phyloP scores from a whole-genome alignment of 225 moss, liverwort and hornwort genomes.

The Pleurozium schreberi region DNA sequence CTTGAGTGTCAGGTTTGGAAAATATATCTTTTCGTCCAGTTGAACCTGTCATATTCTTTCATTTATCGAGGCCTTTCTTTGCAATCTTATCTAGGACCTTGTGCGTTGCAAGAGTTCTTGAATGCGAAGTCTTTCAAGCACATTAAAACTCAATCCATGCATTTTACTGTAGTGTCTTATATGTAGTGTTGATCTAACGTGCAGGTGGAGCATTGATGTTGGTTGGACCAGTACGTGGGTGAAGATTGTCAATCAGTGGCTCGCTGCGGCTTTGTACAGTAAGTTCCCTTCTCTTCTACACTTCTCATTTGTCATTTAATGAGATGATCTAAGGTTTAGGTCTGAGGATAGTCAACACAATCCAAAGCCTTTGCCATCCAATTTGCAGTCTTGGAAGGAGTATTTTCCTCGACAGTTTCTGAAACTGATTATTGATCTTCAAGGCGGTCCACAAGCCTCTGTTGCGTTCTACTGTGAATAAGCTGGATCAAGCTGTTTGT shows the following conservation, averaged over 20 bases:
- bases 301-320: neutral
- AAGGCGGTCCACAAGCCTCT: neutral
- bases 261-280: slow-evolving; percentile 82
- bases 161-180: neutral
- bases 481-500: neutral
- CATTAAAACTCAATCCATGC: neutral
- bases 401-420: neutral
- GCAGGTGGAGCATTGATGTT: slow-evolving; percentile 94
- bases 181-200: neutral
- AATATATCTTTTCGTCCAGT: neutral
- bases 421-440: neutral
- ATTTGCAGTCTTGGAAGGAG: neutral
- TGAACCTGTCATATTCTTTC: neutral
- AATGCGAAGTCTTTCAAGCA: neutral
- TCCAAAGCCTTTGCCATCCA: neutral
- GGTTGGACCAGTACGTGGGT: slow-evolving; percentile 98
- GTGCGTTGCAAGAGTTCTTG: neutral
- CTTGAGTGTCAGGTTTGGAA: neutral
- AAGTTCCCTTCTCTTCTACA: slow-evolving; percentile 7
- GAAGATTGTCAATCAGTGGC: slow-evolving; percentile 94
- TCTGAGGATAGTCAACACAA: neutral
- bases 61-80: neutral
- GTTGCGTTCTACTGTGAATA: neutral
- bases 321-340: neutral
- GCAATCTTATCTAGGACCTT: neutral